Evolutionary conservation across 331 rosid species (phyloP), one percentile per base, ranked within the genome.

Genomic region (Rhamnella rubrinervis): DNA sequence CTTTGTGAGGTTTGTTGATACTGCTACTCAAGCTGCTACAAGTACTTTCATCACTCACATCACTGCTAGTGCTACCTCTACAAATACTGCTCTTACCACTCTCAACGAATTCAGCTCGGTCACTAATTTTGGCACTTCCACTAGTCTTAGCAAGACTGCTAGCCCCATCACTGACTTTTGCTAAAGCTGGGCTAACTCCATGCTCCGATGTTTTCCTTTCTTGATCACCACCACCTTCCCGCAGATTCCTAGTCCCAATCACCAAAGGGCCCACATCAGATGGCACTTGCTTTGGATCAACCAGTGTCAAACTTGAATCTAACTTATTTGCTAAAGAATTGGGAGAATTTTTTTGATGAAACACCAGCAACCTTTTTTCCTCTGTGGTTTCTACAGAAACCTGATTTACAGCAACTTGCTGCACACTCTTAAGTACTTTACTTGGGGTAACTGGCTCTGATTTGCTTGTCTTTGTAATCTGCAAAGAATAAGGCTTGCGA

Each of bases 51-150:
- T 84, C 88, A 55, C 85, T 84, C 63, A 84, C 75, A 50, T 84
- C 88, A 50, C 81, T 84, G 68, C 88, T 81, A 23, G 83, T 77
- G 75, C 88, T 84, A 55, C 88, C 88, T 52, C 88, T 77, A 65
- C 81, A 84, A n/a, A 84, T 71, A 69, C 88, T 84, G 60, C 83
- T 84, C 79, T 84, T 84, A 66, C 88, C 85, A 51, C 85, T 84
- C 65, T 84, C 85, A n/a, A 77, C 80, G 60, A 77, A 74, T 37
- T 83, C 88, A 8, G 61, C 77, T 7, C 77, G 82, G 38, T 73
- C 80, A 56, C 80, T 76, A 61, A 57, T 50, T 64, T 79, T 79
- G 20, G 74, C 66, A 25, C 78, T 82, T 53, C 83, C 86, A 77
- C 86, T 82, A 14, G 86, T 82, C 84, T 83, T 83, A 14, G 57